A percentile compares a stretch with the other conserved stretches of the same genome.
Evolutionary conservation across 495 filamentous ascomycete genomes (phyloP).

Genomic region (Hyaloscypha variabilis): DNA sequence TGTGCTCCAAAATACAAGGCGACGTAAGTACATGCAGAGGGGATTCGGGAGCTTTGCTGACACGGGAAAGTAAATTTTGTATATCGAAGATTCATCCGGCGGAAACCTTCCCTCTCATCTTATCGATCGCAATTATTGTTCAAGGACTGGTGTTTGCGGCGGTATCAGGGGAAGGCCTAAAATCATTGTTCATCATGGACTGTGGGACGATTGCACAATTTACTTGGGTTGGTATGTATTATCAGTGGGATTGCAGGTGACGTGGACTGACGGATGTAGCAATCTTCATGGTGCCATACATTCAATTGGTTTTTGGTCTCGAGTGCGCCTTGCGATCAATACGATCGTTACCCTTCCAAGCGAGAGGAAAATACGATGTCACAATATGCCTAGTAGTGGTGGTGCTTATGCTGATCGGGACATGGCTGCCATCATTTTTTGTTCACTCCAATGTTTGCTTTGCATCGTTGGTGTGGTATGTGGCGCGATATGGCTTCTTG

Average conservation of each 20-base stretch:
- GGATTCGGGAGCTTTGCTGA: conserved; percentile 12
- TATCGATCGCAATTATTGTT: conserved; percentile 38
- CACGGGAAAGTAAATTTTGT: conserved; percentile 30
- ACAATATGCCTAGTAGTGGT: conserved; percentile 33
- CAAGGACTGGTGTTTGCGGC: conserved; percentile 39
- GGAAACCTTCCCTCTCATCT: conserved; percentile 39
- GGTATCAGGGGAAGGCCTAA: conserved; percentile 32
- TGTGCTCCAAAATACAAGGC: conserved; percentile 32
- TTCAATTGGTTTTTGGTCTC: conserved; percentile 39
- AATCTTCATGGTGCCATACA: conserved; percentile 40
- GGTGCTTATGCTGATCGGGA: conserved; percentile 31
- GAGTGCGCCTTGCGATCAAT: conserved; percentile 39
- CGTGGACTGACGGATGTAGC: conserved; percentile 30
- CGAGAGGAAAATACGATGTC: conserved; percentile 34
- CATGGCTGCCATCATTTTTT: conserved; percentile 34
- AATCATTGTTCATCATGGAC: conserved; percentile 22
- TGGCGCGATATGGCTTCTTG: conserved; percentile 30
- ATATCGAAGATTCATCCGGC: conserved; percentile 37
- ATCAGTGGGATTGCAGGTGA: neutral
- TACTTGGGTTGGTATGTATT: conserved; percentile 38
- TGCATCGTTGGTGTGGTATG: conserved; percentile 37
- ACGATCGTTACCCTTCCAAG: conserved; percentile 33
- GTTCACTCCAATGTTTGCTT: conserved; percentile 30
- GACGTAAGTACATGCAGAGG: conserved; percentile 22
- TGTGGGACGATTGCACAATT: conserved; percentile 36